Evolutionary conservation across 202 grass and related monocot species (phyloP), one percentile per base, ranked within the genome.

Genomic region (Schoenoplectus triqueter): DNA sequence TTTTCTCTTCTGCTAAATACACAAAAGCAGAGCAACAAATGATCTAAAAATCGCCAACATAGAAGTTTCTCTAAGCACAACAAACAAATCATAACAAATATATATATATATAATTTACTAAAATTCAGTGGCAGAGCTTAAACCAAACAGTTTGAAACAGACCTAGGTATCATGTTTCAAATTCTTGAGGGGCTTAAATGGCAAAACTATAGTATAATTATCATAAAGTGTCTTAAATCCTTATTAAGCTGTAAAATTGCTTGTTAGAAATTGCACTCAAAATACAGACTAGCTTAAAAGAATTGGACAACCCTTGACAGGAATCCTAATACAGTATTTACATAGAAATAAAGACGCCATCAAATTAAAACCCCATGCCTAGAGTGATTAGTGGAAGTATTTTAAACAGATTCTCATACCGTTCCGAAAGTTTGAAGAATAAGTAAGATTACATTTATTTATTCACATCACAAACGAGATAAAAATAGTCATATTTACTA

Each of bases 1-100:
- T 73, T 78, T 75, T 55, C 10, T 82, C 84, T 84, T 68, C 89
- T 70, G 73, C 47, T 41, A 85, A 87, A 66, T 65, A 46, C 22
- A 78, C 14, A 85, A 59, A 49, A 2, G 56, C 67, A 84, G 21
- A 21, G 57, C 44, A 73, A 31, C 10, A 5, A 55, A 74, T 20
- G 7, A 39, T 39, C 86, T 73, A 85, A 57, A 60, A 55, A 0
- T 59, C n/a, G 2, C 42, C 22, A 61, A 60, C 52, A 78, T 8
- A 44, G 6, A 60, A 60, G 22, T 52, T 78, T 42, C 2, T 1
- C 22, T 8, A 59, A 21, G 31, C 13, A 60, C 19, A 52, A 83
- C 63, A 56, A 83, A 7, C 14, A 82, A 66, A 68, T 47, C 46
- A 68, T 17, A 31, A 66, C 47, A 68, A 52, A 67, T 8, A 52